Evolutionary conservation across 768 basidiomycete species (phyloP), one percentile per base, ranked within the genome.

Genomic region (Holtermannia corniformis): DNA sequence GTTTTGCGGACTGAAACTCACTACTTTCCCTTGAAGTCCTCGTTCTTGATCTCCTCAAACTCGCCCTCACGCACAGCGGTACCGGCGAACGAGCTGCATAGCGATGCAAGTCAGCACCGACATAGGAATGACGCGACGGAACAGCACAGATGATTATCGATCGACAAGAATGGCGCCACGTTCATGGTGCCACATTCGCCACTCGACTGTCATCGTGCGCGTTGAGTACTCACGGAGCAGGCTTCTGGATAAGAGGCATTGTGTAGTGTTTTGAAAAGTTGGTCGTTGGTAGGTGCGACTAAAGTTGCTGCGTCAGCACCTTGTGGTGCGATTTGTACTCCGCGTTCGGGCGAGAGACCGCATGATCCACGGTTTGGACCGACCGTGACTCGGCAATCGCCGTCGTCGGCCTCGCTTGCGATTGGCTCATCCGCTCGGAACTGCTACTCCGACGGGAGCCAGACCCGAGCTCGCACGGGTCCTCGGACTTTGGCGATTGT

Each of bases 21-120:
- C 88, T 88, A 93, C 83, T 87, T 80, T 27, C 89, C 88, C 51
- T 80, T 74, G 73, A 77, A 88, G 58, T 85, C 80, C 1, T 78
- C 72, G 47, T 90, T 74, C n/a, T 84, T 82, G 51, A 88, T 72
- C 23, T 90, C 81, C 64, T 82, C 78, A 75, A 95, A 91, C 56
- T 78, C 70, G 49, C 87, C 84, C 44, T 86, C 82, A 57, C 81
- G 76, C 62, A 93, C 84, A 58, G 83, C 81, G 37, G 82, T 78
- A 47, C 71, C 71, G 52, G 59, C 53, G 40, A 62, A 61, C 13
- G n/a, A 23, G 25, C 58, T 53, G 16, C 25, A 44, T 7, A 3
- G n/a, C n/a, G n/a, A n/a, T n/a, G n/a, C n/a, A n/a, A n/a, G 46
- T 50, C 43, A 43, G 41, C 47, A 51, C 13, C 27, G 22, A 27